Evolutionary conservation across 2,329 filamentous ascomycete genomes (phyloP).

Genomic region (Coniochaeta pulveracea): DNA sequence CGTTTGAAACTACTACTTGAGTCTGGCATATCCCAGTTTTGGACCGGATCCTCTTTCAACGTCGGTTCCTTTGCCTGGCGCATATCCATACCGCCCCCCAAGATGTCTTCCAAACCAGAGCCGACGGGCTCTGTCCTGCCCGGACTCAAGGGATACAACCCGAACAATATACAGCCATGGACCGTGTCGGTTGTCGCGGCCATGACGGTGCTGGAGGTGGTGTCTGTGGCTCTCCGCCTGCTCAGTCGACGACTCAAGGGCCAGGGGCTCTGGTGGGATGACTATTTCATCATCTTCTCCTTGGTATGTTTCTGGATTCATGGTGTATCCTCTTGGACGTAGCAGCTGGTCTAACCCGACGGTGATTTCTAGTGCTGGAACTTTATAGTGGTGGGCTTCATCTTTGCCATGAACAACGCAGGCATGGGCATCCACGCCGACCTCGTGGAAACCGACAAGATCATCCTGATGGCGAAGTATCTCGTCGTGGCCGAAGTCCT

Average conservation of each 20-base stretch:
- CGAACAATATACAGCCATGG: constrained; percentile 30
- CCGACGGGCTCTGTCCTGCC: too few species aligned
- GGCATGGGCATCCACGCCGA: constrained; percentile 37
- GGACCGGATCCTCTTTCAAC: too few species aligned
- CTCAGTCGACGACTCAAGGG: constrained; percentile 27
- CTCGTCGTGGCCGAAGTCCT: constrained; percentile 34
- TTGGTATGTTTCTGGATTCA: constrained; percentile 27
- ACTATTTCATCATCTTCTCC: constrained; percentile 35
- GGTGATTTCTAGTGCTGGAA: constrained; percentile 24
- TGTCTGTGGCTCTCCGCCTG: constrained; percentile 26
- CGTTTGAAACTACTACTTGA: too few species aligned
- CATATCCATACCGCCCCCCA: too few species aligned
- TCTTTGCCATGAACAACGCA: constrained; percentile 31
- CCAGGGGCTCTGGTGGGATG: constrained; percentile 37
- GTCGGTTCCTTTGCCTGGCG: too few species aligned
- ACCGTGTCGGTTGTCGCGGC: constrained; percentile 24
- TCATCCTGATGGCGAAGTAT: constrained; percentile 33
- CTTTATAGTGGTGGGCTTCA: constrained; percentile 30
- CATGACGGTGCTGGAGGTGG: constrained; percentile 27
- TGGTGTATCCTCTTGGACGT: background rate
- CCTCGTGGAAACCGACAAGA: constrained; percentile 20
- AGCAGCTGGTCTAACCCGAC: background rate
- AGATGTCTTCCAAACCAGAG: too few species aligned
- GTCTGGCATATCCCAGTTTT: too few species aligned
- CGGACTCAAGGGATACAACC: constrained; percentile 20